Evolutionary conservation across 768 basidiomycete species (phyloP).

Genomic region (Dendrothele bispora): DNA sequence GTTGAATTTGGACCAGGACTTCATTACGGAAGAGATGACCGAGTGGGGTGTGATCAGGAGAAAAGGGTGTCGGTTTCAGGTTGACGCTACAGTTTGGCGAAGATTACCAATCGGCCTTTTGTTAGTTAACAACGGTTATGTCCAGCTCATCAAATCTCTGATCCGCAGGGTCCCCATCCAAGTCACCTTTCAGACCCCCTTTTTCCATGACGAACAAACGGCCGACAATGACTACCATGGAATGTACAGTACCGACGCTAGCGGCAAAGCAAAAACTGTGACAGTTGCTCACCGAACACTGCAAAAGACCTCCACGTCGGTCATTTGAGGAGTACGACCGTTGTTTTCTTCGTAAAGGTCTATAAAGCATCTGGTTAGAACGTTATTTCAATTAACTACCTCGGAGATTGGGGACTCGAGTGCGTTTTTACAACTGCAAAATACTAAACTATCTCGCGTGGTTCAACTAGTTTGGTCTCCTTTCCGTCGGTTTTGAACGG

Average conservation of each 20-base stretch:
- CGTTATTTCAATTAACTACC: constrained; percentile 85
- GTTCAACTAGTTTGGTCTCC: constrained; percentile 71
- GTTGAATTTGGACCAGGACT: no score
- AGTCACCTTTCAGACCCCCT: constrained; percentile 64
- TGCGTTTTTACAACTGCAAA: constrained; percentile 33
- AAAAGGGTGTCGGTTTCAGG: no score
- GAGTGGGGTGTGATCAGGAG: no score
- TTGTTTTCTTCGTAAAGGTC: constrained; percentile 86
- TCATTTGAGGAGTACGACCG: constrained; percentile 95
- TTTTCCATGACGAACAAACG: constrained; percentile 55
- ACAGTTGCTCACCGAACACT: constrained; percentile 90
- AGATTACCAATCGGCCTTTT: no score
- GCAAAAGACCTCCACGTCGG: constrained; percentile 98
- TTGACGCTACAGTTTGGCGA: no score
- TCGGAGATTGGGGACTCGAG: constrained; percentile 99
- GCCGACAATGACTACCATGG: no score
- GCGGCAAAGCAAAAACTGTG: constrained; percentile 78
- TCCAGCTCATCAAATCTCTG: constrained; percentile 62
- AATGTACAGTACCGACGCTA: constrained; percentile 82
- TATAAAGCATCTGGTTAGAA: constrained; percentile 93
- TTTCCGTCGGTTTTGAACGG: constrained; percentile 91
- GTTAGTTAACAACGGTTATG: no score
- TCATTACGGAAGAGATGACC: no score
- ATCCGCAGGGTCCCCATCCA: constrained; percentile 69
- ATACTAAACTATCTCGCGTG: not conserved